Base-by-base conservation (phyloP, 139 green algal genomes). In the Bryopsis sp. region DNA sequence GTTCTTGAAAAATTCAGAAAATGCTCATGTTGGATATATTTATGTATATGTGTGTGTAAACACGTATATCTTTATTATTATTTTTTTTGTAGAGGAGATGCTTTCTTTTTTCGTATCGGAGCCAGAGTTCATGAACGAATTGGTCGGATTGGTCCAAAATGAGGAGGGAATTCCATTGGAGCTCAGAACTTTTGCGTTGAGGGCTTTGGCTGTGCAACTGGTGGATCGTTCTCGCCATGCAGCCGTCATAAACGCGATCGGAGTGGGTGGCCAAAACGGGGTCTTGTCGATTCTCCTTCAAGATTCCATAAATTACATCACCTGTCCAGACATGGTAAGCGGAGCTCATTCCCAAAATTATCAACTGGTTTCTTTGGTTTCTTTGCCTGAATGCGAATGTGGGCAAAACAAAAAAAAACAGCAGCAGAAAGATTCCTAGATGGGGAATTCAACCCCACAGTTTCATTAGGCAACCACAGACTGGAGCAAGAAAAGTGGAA, bases 231-330 rank as follows among this genome's bases (percentile, higher is more conserved):
- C 73, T 5, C 78, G 86, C 11, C 86, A 90, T 73, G 43, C 48
- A 4, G 29, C 68, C 1, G 83, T 96, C 11, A 82, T 94, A 22
- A 72, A 73, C 35, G 79, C 81, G 29, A 78, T 96, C 36, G 79
- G 77, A 47, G 67, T 76, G 0, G 88, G 90, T 7, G 89, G 84
- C 26, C 83, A 90, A 62, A 78, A 68, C 36, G 87, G 86, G 76
- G 77, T 95, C 66, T 81, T 95, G 33, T 81, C 88, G 4, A 78
- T 82, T 72, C 76, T 96, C 54, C 74, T 95, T 73, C 86, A 92
- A 75, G 81, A 79, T 39, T 72, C 70, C 58, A 70, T 80, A 35
- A 43, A 59, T 24, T 63, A 36, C 43, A 64, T 80, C 35, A 34
- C 70, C 22, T 38, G 35, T 36, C n/a, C 8, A 19, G 39, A 54